A percentile compares a stretch with the other conserved stretches of the same genome.
Evolutionary conservation across 225 moss, liverwort and hornwort species (phyloP).

Genomic region (Straminergon stramineum): DNA sequence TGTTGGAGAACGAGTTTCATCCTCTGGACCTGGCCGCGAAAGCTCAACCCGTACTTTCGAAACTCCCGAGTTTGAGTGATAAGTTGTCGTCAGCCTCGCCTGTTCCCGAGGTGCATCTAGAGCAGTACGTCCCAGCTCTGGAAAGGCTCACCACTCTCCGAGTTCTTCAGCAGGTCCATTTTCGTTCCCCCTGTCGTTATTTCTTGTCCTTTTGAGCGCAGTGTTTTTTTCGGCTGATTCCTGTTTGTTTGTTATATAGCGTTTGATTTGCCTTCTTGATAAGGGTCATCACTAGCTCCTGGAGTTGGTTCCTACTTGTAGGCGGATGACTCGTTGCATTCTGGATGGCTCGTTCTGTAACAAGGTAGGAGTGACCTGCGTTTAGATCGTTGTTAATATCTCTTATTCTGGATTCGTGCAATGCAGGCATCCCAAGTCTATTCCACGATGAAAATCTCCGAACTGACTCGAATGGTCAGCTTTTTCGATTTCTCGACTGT

Average conservation of each 20-base stretch:
- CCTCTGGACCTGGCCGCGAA: slow-evolving; percentile 76
- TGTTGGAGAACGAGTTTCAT: slow-evolving; percentile 87
- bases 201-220: not conserved
- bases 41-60: slow-evolving; percentile 57
- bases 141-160: slow-evolving; percentile 85
- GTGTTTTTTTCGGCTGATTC: not conserved
- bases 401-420: not conserved
- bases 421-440: slow-evolving; percentile 84
- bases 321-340: not conserved
- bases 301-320: not conserved
- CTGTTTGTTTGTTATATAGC: not conserved
- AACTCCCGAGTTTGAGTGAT: slow-evolving; percentile 69
- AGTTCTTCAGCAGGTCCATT: slow-evolving; percentile 67
- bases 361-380: not conserved
- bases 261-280: not conserved
- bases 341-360: not conserved
- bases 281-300: too few species aligned
- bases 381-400: not conserved
- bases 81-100: slow-evolving; percentile 92
- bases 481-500: slow-evolving; percentile 83
- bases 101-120: slow-evolving; percentile 89
- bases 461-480: slow-evolving; percentile 73
- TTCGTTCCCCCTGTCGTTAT: not conserved
- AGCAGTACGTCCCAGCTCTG: slow-evolving; percentile 80
- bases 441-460: slow-evolving; percentile 76